phyloP scores from a whole-genome alignment of 345 rosid genomes.

The Populus davidiana region DNA sequence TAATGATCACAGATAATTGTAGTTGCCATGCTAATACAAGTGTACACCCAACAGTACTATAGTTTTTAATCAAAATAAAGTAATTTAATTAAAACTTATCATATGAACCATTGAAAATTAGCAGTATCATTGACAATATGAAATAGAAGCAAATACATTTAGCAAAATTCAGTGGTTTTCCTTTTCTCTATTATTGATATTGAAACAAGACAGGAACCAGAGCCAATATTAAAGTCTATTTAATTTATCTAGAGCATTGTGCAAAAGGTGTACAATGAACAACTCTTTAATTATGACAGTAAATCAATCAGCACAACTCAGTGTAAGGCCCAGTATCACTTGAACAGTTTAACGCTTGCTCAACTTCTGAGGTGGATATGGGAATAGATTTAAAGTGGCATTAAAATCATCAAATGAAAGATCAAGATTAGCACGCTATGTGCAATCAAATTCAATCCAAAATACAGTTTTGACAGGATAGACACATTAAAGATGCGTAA shows the following conservation, averaged over 20 bases:
- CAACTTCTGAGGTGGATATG: background rate
- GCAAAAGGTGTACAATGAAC: background rate
- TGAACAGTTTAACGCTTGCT: background rate
- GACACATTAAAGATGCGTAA: slow-evolving; percentile 1
- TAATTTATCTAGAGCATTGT: background rate
- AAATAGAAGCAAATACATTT: background rate
- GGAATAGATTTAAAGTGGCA: background rate
- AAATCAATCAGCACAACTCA: background rate
- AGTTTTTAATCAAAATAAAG: no score
- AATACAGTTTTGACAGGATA: slow-evolving; percentile 1
- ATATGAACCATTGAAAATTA: background rate
- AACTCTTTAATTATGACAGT: background rate
- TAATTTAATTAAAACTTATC: background rate
- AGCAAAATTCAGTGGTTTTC: background rate
- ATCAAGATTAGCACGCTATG: background rate
- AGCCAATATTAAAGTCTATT: background rate
- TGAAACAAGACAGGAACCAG: background rate
- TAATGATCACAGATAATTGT: background rate
- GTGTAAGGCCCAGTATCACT: background rate
- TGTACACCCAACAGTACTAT: background rate
- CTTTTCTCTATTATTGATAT: background rate
- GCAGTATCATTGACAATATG: background rate
- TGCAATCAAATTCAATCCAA: slow-evolving; percentile 4
- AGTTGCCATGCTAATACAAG: background rate
- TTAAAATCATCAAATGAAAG: background rate